phyloP scores from a whole-genome alignment of 495 filamentous ascomycete species.

The Trichoderma orchidacearum region DNA sequence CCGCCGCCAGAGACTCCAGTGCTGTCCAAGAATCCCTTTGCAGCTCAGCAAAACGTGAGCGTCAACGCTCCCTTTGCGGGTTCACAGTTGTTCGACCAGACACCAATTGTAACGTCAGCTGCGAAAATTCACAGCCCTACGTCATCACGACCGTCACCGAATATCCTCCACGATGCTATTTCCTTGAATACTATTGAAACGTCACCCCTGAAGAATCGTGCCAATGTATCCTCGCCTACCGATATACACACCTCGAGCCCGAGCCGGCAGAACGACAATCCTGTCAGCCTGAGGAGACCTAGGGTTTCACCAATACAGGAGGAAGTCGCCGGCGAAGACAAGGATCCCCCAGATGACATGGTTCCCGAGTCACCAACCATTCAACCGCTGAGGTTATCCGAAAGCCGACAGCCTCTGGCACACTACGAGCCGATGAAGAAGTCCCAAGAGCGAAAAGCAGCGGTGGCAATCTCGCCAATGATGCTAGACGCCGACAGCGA shows the following conservation, averaged over 20 bases:
- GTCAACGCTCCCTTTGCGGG: conserved; percentile 17
- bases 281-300: not conserved
- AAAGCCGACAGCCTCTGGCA: conserved; percentile 12
- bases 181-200: conserved; percentile 23
- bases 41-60: conserved; percentile 10
- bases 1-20: conserved; percentile 27
- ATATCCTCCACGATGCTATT: conserved; percentile 20
- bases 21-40: conserved; percentile 25
- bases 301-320: not conserved
- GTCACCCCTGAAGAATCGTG: conserved; percentile 28
- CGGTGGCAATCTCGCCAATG: conserved; percentile 2
- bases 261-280: not conserved
- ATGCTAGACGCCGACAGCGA: conserved; percentile 6
- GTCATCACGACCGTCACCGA: conserved; percentile 33
- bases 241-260: conserved; percentile 20
- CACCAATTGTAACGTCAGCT: conserved; percentile 26
- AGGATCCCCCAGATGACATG: not conserved
- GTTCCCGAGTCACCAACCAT: conserved; percentile 13
- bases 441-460: conserved; percentile 19
- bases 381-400: not conserved
- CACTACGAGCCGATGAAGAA: conserved; percentile 18
- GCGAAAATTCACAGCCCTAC: conserved; percentile 29
- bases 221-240: conserved; percentile 22
- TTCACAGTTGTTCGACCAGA: conserved; percentile 31
- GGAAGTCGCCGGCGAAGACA: not conserved